Conservation (phyloP, 148 eudicot species). For the Vaccinium corymbosum region DNA sequence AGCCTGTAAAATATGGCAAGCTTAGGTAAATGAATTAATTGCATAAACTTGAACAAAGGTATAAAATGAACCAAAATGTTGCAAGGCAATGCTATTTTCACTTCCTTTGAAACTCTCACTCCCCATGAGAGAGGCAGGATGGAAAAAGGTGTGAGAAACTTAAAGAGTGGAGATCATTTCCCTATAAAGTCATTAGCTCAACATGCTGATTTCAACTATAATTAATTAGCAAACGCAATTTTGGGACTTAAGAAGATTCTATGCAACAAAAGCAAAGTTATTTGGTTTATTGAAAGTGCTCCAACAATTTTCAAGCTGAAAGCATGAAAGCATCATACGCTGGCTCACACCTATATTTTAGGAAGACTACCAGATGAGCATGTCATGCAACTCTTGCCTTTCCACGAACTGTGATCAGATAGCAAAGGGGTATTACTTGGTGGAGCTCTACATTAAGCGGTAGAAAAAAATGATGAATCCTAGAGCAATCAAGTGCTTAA, state of each 20-base stretch:
- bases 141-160: background rate
- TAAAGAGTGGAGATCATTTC: background rate
- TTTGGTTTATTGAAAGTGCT: background rate
- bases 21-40: background rate
- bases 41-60: background rate
- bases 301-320: background rate
- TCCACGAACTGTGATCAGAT: background rate
- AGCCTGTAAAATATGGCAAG: constrained; percentile 31
- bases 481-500: background rate
- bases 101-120: background rate
- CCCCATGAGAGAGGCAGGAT: background rate
- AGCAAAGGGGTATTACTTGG: background rate
- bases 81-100: background rate
- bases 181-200: background rate
- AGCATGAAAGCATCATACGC: background rate
- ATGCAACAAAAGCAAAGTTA: background rate
- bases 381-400: background rate
- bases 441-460: background rate
- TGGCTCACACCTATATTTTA: background rate
- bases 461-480: background rate
- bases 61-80: background rate
- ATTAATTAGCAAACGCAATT: background rate
- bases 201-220: background rate
- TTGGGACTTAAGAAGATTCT: background rate
- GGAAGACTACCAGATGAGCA: background rate